Evolutionary conservation across 306 rosid genomes (phyloP).

Genomic region (Trichosanthes cucumerina): DNA sequence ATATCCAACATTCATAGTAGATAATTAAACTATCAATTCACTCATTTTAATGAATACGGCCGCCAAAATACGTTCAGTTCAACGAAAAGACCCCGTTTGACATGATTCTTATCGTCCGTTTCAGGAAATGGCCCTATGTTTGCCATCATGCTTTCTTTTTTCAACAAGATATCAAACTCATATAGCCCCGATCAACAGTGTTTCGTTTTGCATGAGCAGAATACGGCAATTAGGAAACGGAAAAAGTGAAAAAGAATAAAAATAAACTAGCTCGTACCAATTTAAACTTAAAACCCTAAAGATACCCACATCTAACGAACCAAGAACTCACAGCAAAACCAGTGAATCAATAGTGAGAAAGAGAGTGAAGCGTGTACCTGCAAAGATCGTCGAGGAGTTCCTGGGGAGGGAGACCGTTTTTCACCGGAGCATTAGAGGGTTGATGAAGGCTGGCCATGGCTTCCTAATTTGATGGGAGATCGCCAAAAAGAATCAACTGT

Average conservation of each 20-base stretch:
- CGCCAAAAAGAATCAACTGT: neutral
- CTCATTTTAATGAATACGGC: neutral
- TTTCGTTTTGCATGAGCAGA: neutral
- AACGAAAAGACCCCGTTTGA: neutral
- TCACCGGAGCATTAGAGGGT: slow-evolving; percentile 49
- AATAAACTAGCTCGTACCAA: neutral
- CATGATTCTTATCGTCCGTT: neutral
- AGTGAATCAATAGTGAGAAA: neutral
- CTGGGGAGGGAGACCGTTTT: slow-evolving; percentile 73
- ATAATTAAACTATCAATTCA: neutral
- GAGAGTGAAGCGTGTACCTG: slow-evolving; percentile 31
- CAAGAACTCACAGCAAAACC: neutral
- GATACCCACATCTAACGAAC: neutral
- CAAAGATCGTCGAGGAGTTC: slow-evolving; percentile 96
- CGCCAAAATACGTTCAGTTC: neutral
- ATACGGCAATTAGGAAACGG: neutral
- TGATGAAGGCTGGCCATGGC: slow-evolving; percentile 61
- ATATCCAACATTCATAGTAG: neutral
- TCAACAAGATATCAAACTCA: neutral
- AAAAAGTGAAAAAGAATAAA: neutral
- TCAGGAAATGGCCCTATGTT: neutral
- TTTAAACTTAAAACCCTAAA: neutral
- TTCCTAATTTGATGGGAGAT: neutral
- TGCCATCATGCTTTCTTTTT: neutral
- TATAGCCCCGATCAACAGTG: neutral